Conservation (phyloP, 768 basidiomycete genomes). For the Udeniomyces megalosporus region DNA sequence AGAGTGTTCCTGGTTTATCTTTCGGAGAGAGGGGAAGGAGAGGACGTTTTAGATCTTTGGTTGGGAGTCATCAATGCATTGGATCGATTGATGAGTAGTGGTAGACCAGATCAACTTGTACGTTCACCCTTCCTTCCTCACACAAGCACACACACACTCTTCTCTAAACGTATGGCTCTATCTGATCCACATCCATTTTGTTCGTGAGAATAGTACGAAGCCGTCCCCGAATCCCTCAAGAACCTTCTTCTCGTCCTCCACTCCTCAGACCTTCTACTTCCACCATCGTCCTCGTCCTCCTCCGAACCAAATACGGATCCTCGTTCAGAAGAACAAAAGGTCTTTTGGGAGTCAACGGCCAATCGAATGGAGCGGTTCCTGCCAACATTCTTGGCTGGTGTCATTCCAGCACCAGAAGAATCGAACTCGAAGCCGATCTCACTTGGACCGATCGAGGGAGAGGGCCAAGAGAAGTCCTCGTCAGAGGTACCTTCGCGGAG, state of each 20-base stretch:
- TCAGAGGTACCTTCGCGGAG: no score
- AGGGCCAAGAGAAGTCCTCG: no score
- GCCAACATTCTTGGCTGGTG: constrained; percentile 76
- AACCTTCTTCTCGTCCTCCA: constrained; percentile 94
- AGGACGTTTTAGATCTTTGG: constrained; percentile 53
- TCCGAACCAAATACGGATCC: no score
- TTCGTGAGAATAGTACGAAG: constrained; percentile 54
- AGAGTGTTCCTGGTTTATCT: constrained; percentile 84
- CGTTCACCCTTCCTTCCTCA: neutral
- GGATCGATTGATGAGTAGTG: constrained; percentile 72
- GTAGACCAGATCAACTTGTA: constrained; percentile 52
- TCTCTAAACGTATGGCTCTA: no score
- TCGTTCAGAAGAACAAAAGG: constrained; percentile 22
- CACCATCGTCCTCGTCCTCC: constrained; percentile 35
- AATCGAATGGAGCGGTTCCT: constrained; percentile 80
- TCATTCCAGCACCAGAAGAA: no score
- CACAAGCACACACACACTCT: no score
- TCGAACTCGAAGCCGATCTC: no score
- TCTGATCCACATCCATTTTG: no score
- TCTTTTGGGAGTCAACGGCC: constrained; percentile 66
- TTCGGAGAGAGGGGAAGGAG: constrained; percentile 19
- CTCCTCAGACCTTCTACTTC: constrained; percentile 65
- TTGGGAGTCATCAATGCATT: constrained; percentile 74
- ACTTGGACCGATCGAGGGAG: no score
- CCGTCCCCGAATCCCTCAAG: constrained; percentile 88